Base-by-base conservation (phyloP, 495 filamentous ascomycete species). In the Aspergillus kassunensis region DNA sequence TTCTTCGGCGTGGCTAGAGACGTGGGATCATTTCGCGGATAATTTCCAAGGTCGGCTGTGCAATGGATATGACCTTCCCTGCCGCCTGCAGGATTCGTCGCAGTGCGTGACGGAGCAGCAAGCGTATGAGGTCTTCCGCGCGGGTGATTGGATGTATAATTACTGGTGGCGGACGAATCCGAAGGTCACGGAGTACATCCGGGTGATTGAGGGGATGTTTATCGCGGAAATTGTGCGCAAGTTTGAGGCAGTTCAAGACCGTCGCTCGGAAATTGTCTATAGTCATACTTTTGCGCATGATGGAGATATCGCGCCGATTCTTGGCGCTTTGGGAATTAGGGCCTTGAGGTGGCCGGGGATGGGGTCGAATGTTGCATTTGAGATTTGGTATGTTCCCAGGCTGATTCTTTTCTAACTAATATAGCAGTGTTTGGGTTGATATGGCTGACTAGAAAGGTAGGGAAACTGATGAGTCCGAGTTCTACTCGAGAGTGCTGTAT, bases 121-220 rank as follows among this genome's bases (percentile, higher is more conserved):
- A 55, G 69, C 66, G 0, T 44, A 73, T 2, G 65, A 70, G 50
- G 69, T 67, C 19, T 75, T 75, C 57, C 70, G 72, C 33, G 72
- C 69, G 13, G 72, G 72, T 11, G 72, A 75, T 39, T 75, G 72
- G 72, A 65, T 70, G 44, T 75, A 70, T 67, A 73, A 75, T 39
- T 75, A 72, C 58, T 75, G 67, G 56, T 75, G 69, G 68, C 66
- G 72, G 11, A 45, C 57, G 12, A 73, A 69, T 36, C 56, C 58
- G 8, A 58, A 73, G 43, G 70, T 61, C 12, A 60, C 46, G 9
- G 62, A 60, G 35, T 75, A 75, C 25, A 73, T 75, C 50, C 67
- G 68, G 46, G 54, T 67, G 3, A 65, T 71, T 6, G 66, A 72
- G 45, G 70, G 72, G 9, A 55, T 73, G 27, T 75, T 75, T 34